Evolutionary conservation across 2,329 filamentous ascomycete species (phyloP).

Genomic region (Helminthosporium solani): DNA sequence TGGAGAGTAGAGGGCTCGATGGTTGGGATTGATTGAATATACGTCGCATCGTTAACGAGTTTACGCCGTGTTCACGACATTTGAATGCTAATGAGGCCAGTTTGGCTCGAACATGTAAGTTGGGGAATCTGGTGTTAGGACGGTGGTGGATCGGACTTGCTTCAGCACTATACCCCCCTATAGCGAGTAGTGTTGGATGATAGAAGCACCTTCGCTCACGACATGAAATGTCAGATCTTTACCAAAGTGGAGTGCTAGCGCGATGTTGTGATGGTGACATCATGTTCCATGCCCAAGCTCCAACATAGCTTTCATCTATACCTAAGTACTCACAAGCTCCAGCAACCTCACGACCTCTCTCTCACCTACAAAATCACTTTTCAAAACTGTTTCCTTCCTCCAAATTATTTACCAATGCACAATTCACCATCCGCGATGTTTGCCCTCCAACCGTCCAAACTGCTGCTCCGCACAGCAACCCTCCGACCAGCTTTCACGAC

Average conservation of each 20-base stretch:
- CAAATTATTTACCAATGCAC: conserved; percentile 1
- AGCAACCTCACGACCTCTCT: conserved; percentile 2
- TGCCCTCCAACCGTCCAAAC: conserved; percentile 29
- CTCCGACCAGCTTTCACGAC: conserved; percentile 21
- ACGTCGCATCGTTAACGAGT: background rate
- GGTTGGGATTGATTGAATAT: conserved; percentile 33
- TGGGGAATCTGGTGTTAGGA: background rate
- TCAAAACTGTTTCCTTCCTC: too few relatives aligned
- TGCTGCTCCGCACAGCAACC: conserved; percentile 27
- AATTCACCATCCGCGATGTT: conserved; percentile 31
- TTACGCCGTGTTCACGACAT: background rate
- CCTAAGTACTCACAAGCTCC: conserved; percentile 4
- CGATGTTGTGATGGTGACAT: conserved; percentile 6
- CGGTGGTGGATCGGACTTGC: background rate
- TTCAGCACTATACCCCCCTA: conserved; percentile 10
- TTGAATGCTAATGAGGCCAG: background rate
- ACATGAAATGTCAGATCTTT: background rate
- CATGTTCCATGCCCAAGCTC: background rate
- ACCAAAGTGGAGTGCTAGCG: background rate
- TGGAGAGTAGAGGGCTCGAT: conserved; percentile 39
- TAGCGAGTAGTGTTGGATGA: background rate
- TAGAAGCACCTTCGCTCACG: background rate
- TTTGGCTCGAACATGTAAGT: background rate
- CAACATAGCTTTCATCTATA: background rate
- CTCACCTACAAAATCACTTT: background rate